A percentile compares a stretch with the other conserved stretches of the same genome.
These are phyloP conservation scores for Urtica urens DNA, from an alignment of 306 rosid species.

Conservation along the genomic window DNA sequence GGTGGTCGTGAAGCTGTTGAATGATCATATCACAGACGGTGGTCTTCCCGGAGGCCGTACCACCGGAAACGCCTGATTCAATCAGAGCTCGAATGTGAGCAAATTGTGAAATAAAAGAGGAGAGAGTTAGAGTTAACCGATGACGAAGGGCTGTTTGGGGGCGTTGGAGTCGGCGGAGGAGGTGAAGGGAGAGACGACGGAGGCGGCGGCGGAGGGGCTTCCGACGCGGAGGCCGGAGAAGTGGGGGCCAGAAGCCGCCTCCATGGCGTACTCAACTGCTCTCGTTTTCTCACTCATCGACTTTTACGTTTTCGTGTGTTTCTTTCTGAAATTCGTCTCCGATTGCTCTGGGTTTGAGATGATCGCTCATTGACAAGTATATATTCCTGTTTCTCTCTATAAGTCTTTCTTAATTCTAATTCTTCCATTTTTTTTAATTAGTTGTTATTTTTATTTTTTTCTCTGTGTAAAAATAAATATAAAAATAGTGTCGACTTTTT, in stretches of 20 bases:
- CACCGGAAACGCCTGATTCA: slow-evolving; percentile 79
- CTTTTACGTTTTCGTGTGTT: neutral
- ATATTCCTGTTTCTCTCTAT: too few species aligned
- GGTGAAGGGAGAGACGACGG: slow-evolving; percentile 22
- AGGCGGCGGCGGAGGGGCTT: slow-evolving; percentile 45
- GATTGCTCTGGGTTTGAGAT: too few species aligned
- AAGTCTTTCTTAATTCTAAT: too few species aligned
- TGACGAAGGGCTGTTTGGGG: slow-evolving; percentile 65
- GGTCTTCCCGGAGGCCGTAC: slow-evolving; percentile 98
- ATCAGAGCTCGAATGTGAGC: neutral
- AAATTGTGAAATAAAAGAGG: neutral
- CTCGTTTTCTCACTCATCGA: slow-evolving; percentile 69
- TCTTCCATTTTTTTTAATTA: too few species aligned
- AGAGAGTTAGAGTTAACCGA: slow-evolving; percentile 30
- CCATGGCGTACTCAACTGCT: slow-evolving; percentile 79
- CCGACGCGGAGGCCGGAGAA: slow-evolving; percentile 79
- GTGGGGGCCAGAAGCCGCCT: slow-evolving; percentile 89
- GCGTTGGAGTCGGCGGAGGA: slow-evolving; percentile 28
- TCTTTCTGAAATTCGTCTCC: neutral
- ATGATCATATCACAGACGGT: slow-evolving; percentile 98
- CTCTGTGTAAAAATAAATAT: too few species aligned
- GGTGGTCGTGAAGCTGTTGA: slow-evolving; percentile 97
- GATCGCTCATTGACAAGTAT: too few species aligned
- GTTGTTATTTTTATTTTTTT: too few species aligned
- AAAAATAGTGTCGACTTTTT: too few species aligned